Conservation (phyloP, 1,284 basidiomycete species). For the Puccinia polysora region DNA sequence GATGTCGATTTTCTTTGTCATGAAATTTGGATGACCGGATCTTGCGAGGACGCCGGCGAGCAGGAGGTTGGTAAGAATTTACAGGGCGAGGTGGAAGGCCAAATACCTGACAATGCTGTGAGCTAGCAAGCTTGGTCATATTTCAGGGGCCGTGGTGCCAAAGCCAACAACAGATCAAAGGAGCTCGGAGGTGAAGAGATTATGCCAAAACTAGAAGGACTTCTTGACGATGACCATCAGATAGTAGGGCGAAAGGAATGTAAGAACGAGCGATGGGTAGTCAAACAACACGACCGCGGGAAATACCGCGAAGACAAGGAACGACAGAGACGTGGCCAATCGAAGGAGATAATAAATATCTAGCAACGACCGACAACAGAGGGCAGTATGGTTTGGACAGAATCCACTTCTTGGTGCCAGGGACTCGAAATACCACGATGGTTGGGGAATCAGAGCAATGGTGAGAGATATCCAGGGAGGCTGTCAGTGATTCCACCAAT, state of each 20-base stretch:
- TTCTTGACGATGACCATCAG: background rate
- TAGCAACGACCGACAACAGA: too few species aligned
- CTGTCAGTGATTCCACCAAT: too few species aligned
- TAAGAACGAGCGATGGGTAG: slow-evolving; percentile 4
- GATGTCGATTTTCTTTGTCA: slow-evolving; percentile 6
- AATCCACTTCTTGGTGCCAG: too few species aligned
- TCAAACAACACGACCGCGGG: slow-evolving; percentile 4
- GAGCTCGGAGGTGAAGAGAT: background rate
- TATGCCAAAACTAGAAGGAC: background rate
- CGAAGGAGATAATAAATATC: too few species aligned
- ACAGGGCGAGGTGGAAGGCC: slow-evolving; percentile 14
- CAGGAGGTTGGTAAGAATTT: background rate
- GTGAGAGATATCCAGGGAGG: too few species aligned
- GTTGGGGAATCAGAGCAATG: too few species aligned
- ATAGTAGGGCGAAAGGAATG: background rate
- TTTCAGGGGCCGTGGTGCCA: background rate
- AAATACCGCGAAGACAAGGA: too few species aligned
- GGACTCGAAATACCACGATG: too few species aligned
- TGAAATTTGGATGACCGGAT: background rate
- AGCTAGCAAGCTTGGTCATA: background rate
- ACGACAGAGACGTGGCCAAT: too few species aligned
- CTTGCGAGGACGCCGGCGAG: slow-evolving; percentile 2
- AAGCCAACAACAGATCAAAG: background rate
- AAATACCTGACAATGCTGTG: background rate
- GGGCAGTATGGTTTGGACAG: too few species aligned